Evolutionary conservation across 108 stramenopile genomes (phyloP).

Genomic region (Ochromonas danica): DNA sequence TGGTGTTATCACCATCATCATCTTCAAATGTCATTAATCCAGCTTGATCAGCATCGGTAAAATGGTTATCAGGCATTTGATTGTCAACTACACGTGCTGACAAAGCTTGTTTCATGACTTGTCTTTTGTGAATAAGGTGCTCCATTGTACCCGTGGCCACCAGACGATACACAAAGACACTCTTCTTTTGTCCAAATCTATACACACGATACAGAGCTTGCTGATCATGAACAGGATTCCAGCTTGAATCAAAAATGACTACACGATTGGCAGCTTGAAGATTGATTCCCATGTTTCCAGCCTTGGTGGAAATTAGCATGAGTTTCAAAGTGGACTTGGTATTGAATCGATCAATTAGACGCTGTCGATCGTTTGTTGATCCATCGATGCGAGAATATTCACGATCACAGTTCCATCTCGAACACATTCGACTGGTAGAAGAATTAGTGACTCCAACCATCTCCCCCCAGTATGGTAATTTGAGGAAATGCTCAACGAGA

Average conservation of each 20-base stretch:
- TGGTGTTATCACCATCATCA: neutral
- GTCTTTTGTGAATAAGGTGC: conserved; percentile 51
- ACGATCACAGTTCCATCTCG: neutral
- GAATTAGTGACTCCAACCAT: neutral
- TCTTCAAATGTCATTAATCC: conserved; percentile 1
- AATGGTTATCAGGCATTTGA: conserved; percentile 25
- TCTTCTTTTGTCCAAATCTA: conserved; percentile 51
- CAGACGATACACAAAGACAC: conserved; percentile 51
- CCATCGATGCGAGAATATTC: conserved; percentile 20
- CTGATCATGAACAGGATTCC: conserved; percentile 56
- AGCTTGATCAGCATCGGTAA: neutral
- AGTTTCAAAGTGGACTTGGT: neutral
- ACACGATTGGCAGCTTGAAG: conserved; percentile 50
- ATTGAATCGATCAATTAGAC: neutral
- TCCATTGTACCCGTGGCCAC: conserved; percentile 36
- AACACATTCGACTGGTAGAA: neutral
- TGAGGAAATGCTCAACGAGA: neutral
- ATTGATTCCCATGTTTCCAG: conserved; percentile 54
- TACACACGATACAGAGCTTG: conserved; percentile 59
- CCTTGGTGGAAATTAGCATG: conserved; percentile 31
- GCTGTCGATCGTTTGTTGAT: neutral
- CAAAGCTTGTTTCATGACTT: conserved; percentile 26
- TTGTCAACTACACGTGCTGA: conserved; percentile 20
- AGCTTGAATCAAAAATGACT: conserved; percentile 57
- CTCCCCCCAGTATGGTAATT: neutral